phyloP scores from a whole-genome alignment of 352 stramenopile species.

The Phytophthora ohioensis region DNA sequence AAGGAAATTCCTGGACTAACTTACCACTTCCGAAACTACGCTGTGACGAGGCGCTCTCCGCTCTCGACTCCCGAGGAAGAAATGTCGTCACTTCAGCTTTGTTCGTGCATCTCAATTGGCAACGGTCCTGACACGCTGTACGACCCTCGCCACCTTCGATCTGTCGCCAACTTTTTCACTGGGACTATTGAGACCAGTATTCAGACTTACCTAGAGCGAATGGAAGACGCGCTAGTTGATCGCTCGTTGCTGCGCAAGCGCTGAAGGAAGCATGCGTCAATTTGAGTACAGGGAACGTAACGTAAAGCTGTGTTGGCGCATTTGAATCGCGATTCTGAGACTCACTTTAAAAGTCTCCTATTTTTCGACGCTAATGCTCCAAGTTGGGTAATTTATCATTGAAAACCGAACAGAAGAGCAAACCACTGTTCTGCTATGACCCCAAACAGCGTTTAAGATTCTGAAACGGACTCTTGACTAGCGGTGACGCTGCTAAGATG shows the following conservation, averaged over 20 bases:
- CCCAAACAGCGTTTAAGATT: too few relatives aligned
- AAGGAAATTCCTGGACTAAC: slow-evolving; percentile 9
- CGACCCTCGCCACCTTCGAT: slow-evolving; percentile 31
- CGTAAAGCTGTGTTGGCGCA: neutral
- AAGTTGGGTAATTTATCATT: too few relatives aligned
- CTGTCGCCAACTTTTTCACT: slow-evolving; percentile 47
- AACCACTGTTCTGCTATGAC: too few relatives aligned
- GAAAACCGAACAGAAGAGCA: too few relatives aligned
- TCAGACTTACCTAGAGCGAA: neutral
- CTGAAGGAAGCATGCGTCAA: too few relatives aligned
- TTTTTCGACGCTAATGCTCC: too few relatives aligned
- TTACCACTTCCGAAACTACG: slow-evolving; percentile 16
- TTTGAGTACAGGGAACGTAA: neutral
- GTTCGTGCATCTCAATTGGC: slow-evolving; percentile 50
- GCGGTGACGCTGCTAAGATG: too few relatives aligned
- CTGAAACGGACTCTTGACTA: too few relatives aligned
- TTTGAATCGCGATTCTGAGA: too few relatives aligned
- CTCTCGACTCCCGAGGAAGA: slow-evolving; percentile 26
- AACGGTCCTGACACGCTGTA: slow-evolving; percentile 23
- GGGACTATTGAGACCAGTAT: slow-evolving; percentile 31
- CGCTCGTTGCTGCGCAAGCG: neutral
- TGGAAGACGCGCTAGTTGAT: slow-evolving; percentile 4
- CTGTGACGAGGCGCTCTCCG: slow-evolving; percentile 45
- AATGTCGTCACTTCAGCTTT: slow-evolving; percentile 52
- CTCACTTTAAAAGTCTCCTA: too few relatives aligned